Percentiles rank a stretch among this genome's conserved stretches.
Evolutionary conservation across 177 flowering plant species (phyloP).

Genomic region (Telopea speciosissima): DNA sequence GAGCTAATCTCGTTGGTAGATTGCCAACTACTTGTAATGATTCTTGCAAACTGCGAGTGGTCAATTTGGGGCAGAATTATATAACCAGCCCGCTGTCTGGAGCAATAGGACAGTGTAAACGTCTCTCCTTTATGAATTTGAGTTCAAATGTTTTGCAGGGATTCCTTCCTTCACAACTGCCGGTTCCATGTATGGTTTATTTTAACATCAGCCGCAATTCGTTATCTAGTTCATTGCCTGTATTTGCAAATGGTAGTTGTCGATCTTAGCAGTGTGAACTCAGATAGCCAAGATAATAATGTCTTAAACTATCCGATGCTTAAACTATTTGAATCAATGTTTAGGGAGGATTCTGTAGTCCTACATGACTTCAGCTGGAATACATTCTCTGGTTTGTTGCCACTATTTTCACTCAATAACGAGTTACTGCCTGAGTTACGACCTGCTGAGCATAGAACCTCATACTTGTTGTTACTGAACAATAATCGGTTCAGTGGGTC

Average conservation of each 20-base stretch:
- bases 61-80: slow-evolving; percentile 60
- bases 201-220: slow-evolving; percentile 54
- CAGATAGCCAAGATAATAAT: slow-evolving; percentile 1
- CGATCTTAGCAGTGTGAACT: slow-evolving; percentile 4
- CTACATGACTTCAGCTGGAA: slow-evolving; percentile 66
- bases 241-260: slow-evolving; percentile 33
- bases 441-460: slow-evolving; percentile 6
- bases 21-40: slow-evolving; percentile 41
- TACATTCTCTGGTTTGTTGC: slow-evolving; percentile 38
- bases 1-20: slow-evolving; percentile 54
- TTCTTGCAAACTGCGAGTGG: slow-evolving; percentile 37
- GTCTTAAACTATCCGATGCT: slow-evolving; percentile 23
- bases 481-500: slow-evolving; percentile 47
- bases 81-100: slow-evolving; percentile 39
- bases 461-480: slow-evolving; percentile 42
- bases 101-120: slow-evolving; percentile 39
- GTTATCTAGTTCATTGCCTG: slow-evolving; percentile 39
- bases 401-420: slow-evolving; percentile 34
- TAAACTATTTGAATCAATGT: slow-evolving; percentile 8
- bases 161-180: slow-evolving; percentile 32
- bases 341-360: slow-evolving; percentile 15
- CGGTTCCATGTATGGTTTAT: slow-evolving; percentile 56
- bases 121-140: slow-evolving; percentile 51
- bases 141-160: slow-evolving; percentile 54
- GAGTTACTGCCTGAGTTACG: slow-evolving; percentile 25